These are phyloP conservation scores for Porphyra umbilicalis DNA, from an alignment of 31 red algal genomes.

Conservation along the genomic window DNA sequence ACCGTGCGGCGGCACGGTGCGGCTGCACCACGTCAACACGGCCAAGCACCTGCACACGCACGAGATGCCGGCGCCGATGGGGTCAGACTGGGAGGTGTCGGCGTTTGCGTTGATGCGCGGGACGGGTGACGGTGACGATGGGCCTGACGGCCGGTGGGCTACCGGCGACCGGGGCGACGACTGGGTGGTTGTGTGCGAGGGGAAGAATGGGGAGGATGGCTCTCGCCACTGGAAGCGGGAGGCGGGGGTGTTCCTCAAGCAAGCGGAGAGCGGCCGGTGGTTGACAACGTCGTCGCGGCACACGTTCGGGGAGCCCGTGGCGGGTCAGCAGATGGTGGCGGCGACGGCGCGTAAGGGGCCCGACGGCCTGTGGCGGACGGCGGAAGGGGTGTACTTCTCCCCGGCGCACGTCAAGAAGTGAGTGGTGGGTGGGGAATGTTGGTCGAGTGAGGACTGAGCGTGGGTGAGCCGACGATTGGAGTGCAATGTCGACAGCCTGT, in stretches of 20 bases:
- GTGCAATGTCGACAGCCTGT: too few relatives aligned
- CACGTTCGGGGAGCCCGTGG: conserved; percentile 64
- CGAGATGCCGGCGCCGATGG: conserved; percentile 62
- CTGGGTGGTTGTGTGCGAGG: conserved; percentile 65
- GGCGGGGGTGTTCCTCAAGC: conserved; percentile 43
- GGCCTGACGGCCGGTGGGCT: conserved; percentile 18
- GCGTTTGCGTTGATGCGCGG: conserved; percentile 21
- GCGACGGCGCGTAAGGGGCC: conserved; percentile 18
- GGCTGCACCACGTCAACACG: conserved; percentile 83
- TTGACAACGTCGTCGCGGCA: conserved; percentile 23
- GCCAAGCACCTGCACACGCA: conserved; percentile 89
- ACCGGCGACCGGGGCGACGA: conserved; percentile 76
- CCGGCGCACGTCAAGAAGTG: background rate
- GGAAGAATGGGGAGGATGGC: background rate
- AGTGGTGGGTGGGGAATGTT: background rate
- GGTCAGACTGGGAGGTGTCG: conserved; percentile 66
- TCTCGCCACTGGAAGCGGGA: conserved; percentile 37
- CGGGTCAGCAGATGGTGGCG: conserved; percentile 70
- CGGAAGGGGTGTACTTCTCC: conserved; percentile 69
- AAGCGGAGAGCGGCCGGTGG: conserved; percentile 52
- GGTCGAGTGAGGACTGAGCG: background rate
- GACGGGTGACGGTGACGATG: background rate
- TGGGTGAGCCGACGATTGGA: background rate
- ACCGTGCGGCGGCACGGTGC: conserved; percentile 51
- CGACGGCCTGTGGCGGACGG: conserved; percentile 71